A percentile compares a stretch with the other conserved stretches of the same genome.
Conservation (phyloP, 78 protist genomes). For the Cavenderia fasciculata region DNA sequence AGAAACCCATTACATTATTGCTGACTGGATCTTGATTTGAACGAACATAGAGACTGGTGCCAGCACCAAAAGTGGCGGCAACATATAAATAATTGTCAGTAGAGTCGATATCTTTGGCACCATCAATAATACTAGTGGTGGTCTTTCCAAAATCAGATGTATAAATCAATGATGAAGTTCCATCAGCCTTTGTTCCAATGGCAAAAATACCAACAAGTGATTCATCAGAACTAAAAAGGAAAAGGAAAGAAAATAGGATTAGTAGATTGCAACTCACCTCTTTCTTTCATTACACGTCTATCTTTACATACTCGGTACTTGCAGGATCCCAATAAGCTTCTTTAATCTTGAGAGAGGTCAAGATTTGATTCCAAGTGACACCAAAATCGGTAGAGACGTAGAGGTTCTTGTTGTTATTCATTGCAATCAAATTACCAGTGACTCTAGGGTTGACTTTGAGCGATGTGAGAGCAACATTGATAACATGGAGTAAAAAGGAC, state of each 20-base stretch:
- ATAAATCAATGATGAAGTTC: not conserved
- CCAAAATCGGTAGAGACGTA: constrained; percentile 55
- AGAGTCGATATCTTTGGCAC: constrained; percentile 16
- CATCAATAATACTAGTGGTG: not conserved
- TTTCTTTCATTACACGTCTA: too few species aligned
- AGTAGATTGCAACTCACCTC: not conserved
- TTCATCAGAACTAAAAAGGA: not conserved
- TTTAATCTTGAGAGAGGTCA: not conserved
- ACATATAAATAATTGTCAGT: constrained; percentile 16
- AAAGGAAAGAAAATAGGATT: not conserved
- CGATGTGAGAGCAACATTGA: too few species aligned
- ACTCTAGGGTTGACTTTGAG: too few species aligned
- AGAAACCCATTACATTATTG: constrained; percentile 10
- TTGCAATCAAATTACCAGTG: not conserved
- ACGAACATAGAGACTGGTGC: constrained; percentile 17
- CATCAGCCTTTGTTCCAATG: not conserved
- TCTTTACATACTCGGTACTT: too few species aligned
- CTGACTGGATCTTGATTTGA: not conserved
- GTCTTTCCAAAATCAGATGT: constrained; percentile 27
- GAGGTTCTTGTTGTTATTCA: not conserved
- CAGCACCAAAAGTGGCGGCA: constrained; percentile 12
- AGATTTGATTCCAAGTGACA: constrained; percentile 20
- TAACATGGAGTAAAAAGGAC: too few species aligned
- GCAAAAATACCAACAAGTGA: not conserved
- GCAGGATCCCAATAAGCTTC: constrained; percentile 10